Conservation (phyloP, 1,284 basidiomycete genomes). For the Pseudozyma sp. region DNA sequence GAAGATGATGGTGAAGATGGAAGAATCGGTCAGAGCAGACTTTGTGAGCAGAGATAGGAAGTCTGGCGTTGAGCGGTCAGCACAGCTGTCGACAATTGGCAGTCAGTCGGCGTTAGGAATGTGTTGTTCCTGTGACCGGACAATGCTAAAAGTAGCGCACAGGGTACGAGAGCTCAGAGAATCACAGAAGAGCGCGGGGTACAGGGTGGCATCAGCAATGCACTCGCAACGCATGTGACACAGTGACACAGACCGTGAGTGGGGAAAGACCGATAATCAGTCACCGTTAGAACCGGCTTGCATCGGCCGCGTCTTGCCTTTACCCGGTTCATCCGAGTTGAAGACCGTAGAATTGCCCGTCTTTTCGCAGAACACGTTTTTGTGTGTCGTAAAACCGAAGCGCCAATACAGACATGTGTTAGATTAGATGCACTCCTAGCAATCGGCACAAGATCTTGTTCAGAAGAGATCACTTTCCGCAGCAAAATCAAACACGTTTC, state of each 20-base stretch:
- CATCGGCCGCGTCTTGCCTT: too few relatives aligned
- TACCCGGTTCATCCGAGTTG: too few relatives aligned
- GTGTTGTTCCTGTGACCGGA: slow-evolving; percentile 3
- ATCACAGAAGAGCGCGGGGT: neutral
- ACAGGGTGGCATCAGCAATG: neutral
- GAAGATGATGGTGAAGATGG: slow-evolving; percentile 1
- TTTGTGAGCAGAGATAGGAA: neutral
- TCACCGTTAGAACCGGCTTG: too few relatives aligned
- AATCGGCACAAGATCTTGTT: neutral
- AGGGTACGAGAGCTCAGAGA: neutral
- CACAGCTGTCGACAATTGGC: neutral
- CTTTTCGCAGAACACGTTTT: too few relatives aligned
- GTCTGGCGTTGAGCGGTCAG: neutral
- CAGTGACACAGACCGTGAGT: too few relatives aligned
- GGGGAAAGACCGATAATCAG: too few relatives aligned
- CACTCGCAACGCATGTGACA: neutral
- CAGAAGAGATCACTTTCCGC: slow-evolving; percentile 37
- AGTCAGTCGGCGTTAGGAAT: neutral
- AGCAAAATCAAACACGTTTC: slow-evolving; percentile 9
- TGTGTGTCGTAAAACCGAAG: too few relatives aligned
- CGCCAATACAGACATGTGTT: neutral
- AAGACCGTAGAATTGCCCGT: too few relatives aligned
- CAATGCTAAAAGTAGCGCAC: neutral
- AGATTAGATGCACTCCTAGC: neutral
- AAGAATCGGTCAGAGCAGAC: neutral